Evolutionary conservation across 768 basidiomycete species (phyloP), one percentile per base, ranked within the genome.

Genomic region (Lentinula boryana): DNA sequence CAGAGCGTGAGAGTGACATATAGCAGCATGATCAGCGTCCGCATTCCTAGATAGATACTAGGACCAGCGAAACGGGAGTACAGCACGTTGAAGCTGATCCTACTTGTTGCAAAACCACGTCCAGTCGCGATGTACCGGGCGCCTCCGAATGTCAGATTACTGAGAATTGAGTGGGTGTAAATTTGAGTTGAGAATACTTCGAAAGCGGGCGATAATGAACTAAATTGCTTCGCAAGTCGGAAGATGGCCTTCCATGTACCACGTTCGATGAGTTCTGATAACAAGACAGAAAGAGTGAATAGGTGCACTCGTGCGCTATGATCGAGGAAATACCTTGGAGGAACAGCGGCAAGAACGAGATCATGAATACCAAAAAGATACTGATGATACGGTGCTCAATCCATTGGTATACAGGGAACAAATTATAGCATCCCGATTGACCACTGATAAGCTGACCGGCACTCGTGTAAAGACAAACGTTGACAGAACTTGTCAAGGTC

Each of bases 21-120:
- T 63, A 98, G 87, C 63, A 98, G 78, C 81, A 95, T 87, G 64
- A 98, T 80, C 64, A 98, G 73, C 12, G 92, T 95, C 67, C 97
- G 79, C 84, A 98, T 92, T 65, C 97, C 97, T 21, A 99, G 80
- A 76, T 99, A 99, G 71, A 99, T 98, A 66, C 93, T 94, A 1
- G 97, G 97, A 2, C 97, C 97, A 27, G 97, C 97, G 73, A 99
- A 99, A 52, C 97, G 93, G 63, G 97, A 98, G 78, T 95, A 97
- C 16, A 99, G 78, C 68, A 95, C 95, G 71, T 84, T 89, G 80
- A 99, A 99, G 62, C 89, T 89, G 63, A 97, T 93, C 58, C 97
- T 83, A 21, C 93, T 91, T 4, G 96, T 98, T 31, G 97, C 97
- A 70, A 99, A 99, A 43, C 97, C 97, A 83, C 97, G 92, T 52